Evolutionary conservation across 306 rosid species (phyloP), one percentile per base, ranked within the genome.

Genomic region (Nissolia schottii): DNA sequence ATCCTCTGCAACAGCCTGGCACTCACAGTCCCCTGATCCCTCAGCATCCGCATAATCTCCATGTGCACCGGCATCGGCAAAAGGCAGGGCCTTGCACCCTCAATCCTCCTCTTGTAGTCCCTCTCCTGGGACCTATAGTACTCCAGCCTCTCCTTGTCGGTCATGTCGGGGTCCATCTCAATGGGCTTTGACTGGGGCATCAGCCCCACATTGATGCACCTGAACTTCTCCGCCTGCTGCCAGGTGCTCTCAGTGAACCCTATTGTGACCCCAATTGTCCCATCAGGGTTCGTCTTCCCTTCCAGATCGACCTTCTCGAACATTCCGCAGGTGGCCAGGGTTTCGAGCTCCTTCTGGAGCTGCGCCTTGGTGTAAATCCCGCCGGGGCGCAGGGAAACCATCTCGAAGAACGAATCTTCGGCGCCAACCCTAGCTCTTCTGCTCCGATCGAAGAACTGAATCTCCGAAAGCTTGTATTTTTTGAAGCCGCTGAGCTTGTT

Each of bases 241-340:
- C 99, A 94, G 2, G 99, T 94, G 35, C 96, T 91, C 82, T 94
- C 99, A 0, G 86, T 82, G 77, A 89, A 94, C 0, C 89, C 79
- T 12, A 94, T 86, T 1, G 87, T 91, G 3, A 94, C 67, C 0
- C 78, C 91, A 0, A 94, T 12, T 1, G 90, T 79, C 15, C 99
- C 99, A 54, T 94, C 97, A 0, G 97, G 41, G n/a, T 89, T 91
- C 3, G 99, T 89, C 60, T 89, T 91, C 53, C 96, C 97, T 67
- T 94, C 97, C 82, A 94, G 50, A 61, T 94, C 96, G 6, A 94
- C 99, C 83, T 91, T 94, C 85, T 91, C 97, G 71, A 94, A 94
- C 99, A 94, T 94, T 40, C 99, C 99, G 43, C 96, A 91, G n/a
- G 87, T 84, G 3, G 91, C 91, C 0, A 94, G 82, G 16, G 80